Evolutionary conservation across 2,329 filamentous ascomycete genomes (phyloP).

Genomic region (Volutella citrinella): DNA sequence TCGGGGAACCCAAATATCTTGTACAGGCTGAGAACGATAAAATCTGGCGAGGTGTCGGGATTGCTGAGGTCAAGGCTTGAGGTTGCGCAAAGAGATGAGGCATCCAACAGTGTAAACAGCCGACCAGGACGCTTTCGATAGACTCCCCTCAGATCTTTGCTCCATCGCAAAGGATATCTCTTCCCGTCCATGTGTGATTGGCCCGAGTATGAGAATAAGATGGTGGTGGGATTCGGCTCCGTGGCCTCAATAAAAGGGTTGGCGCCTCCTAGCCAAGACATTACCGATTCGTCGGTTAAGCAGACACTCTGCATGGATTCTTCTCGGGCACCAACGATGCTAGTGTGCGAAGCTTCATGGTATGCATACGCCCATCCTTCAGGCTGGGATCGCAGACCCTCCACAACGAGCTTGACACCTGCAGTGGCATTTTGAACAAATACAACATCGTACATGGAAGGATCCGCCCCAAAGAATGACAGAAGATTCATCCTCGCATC

Average conservation of each 20-base stretch:
- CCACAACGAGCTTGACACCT: constrained; percentile 80
- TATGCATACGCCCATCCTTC: constrained; percentile 81
- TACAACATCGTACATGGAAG: constrained; percentile 78
- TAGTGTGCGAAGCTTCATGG: constrained; percentile 82
- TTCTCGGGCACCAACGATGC: constrained; percentile 77
- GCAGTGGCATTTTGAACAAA: constrained; percentile 94
- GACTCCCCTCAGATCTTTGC: constrained; percentile 39
- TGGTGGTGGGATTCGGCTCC: constrained; percentile 21
- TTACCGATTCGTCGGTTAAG: constrained; percentile 62
- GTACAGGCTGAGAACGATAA: constrained; percentile 84
- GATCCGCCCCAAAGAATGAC: constrained; percentile 76
- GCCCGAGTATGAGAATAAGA: constrained; percentile 75
- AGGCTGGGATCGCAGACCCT: constrained; percentile 67
- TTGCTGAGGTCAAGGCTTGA: constrained; percentile 70
- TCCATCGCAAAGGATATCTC: constrained; percentile 71
- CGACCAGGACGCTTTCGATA: constrained; percentile 16
- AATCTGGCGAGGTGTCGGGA: constrained; percentile 67
- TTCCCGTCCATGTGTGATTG: constrained; percentile 92
- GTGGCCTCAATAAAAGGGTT: constrained; percentile 25
- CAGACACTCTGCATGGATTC: constrained; percentile 64
- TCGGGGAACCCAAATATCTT: constrained; percentile 99
- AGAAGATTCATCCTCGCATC: constrained; percentile 69
- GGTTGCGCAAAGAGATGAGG: constrained; percentile 77
- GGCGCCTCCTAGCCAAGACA: constrained; percentile 57
- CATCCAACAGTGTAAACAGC: constrained; percentile 75